Base-by-base conservation (phyloP, 352 stramenopile genomes). In the Phytophthora fragariae region DNA sequence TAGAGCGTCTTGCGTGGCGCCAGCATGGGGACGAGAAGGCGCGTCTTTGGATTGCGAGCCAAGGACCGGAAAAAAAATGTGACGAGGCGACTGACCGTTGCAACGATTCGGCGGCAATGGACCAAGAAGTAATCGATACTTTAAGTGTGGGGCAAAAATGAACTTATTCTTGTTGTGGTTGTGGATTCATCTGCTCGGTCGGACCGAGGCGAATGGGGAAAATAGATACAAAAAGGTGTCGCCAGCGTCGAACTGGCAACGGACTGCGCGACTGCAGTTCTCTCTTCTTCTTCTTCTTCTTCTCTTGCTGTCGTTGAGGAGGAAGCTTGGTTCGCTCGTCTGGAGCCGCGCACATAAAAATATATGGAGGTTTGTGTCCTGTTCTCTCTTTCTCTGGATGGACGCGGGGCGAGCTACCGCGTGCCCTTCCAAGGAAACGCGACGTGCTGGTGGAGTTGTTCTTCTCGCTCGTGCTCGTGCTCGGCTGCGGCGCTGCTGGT, bases 1-100 rank as follows among this genome's bases (percentile, higher is more conserved):
- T 94, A 83, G 44, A 95, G 84, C 65, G 76, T 94, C 78, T 90
- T 92, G 57, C 89, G 82, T 62, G 89, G 89, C 15, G 89, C 89
- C 35, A 95, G 69, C 88, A 95, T 95, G 5, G 41, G 67, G 56
- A 49, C 54, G 55, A 59, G 47, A 9, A 41, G n/a, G n/a, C 21
- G 57, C 57, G 58, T 60, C 66, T 70, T 70, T 75, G 29, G 47
- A 62, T 65, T 15, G 31, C 5, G 11, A 1, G 29, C 54, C 12
- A 33, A 54, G 61, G 31, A 72, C 67, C 67, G 64, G 62, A 27
- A 41, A 41, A 41, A 41, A 72, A 65, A 76, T 68, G 63, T 65
- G 62, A 72, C 68, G 62, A 75, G 68, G 46, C 68, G 3, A 17
- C 8, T 5, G n/a, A 49, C 41, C 5, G 41, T 49, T 19, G 41